phyloP scores from a whole-genome alignment of 176 grass and related monocot genomes.

The Oryza punctata region DNA sequence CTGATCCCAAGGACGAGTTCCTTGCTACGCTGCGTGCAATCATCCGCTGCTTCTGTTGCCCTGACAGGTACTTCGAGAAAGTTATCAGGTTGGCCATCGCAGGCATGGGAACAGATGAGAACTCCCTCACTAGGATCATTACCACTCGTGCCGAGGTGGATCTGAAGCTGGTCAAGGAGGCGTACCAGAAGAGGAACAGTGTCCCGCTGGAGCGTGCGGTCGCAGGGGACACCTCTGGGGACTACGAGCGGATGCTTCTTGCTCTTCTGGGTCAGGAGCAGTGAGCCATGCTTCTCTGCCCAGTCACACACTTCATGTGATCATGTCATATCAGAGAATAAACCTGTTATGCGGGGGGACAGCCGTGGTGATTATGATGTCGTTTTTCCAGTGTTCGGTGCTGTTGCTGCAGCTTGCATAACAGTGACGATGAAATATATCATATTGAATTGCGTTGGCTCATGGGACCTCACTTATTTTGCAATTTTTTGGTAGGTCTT shows the following conservation, averaged over 20 bases:
- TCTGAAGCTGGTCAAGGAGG: conserved; percentile 72
- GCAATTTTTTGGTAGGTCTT: neutral
- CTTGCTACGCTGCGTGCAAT: conserved; percentile 63
- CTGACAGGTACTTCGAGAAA: conserved; percentile 86
- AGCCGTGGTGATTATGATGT: neutral
- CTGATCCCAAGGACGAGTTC: conserved; percentile 86
- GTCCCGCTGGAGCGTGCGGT: conserved; percentile 57
- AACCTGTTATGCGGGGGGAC: conserved; percentile 6
- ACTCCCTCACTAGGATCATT: conserved; percentile 65
- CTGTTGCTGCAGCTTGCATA: conserved; percentile 3
- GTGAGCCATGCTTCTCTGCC: neutral
- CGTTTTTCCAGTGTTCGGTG: neutral
- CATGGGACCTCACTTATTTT: neutral
- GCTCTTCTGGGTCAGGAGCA: conserved; percentile 62
- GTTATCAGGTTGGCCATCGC: conserved; percentile 65
- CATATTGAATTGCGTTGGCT: neutral
- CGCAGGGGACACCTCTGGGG: conserved; percentile 66
- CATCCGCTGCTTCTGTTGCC: conserved; percentile 68
- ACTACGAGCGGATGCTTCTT: conserved; percentile 86
- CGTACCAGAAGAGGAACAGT: conserved; percentile 83
- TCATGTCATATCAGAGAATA: neutral
- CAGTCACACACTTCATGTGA: neutral
- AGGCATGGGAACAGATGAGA: conserved; percentile 74
- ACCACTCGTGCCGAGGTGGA: conserved; percentile 92
- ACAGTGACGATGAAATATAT: conserved; percentile 29